Base-by-base conservation (phyloP, 768 basidiomycete species). In the Tulasnella sp. region DNA sequence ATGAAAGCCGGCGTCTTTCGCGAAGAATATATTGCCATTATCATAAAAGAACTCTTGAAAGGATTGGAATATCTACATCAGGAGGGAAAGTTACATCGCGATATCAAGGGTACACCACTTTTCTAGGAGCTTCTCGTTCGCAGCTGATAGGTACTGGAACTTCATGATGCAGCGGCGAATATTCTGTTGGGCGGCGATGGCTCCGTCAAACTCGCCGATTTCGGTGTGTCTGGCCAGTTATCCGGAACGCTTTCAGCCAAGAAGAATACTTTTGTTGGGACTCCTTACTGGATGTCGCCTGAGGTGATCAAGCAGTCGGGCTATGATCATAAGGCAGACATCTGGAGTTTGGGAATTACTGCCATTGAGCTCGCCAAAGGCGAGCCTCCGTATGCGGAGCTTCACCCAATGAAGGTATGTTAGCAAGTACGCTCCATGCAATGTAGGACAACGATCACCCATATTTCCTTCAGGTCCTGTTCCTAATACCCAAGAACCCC, bases 201-300 rank as follows among this genome's bases (percentile, higher is more conserved):
- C 67, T 60, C 69, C 67, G 94, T 99, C 64, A 99, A 99, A 70
- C 77, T 99, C 24, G 96, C 96, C 46, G 96, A 99, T 69, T 99
- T 99, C 67, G 96, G 96, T 68, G 96, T 99, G 3, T 97, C 93
- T 1, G 96, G 96, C 27, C 96, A 99, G 67, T 78, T 99, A 27
- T 92, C 89, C 21, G 92, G 92, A 2, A 93, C 89, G 1, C 74
- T 93, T 45, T 89, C 87, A 10, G 89, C 88, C 19, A 92, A 91
- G 80, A 92, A 97, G 80, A 98, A 99, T 66, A 99, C 94, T 0
- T 97, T 93, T 69, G 94, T 94, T 30, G 91, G 91, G 27, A 93
- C 94, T 17, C 94, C 94, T 2, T 99, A 98, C 69, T 99, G 96
- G 96, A 99, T 99, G 96, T 92, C 91, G 5, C 96, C 96, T 4